These are phyloP conservation scores for Triangularia setosa DNA, from an alignment of 2,329 filamentous ascomycete genomes.

Conservation along the genomic window DNA sequence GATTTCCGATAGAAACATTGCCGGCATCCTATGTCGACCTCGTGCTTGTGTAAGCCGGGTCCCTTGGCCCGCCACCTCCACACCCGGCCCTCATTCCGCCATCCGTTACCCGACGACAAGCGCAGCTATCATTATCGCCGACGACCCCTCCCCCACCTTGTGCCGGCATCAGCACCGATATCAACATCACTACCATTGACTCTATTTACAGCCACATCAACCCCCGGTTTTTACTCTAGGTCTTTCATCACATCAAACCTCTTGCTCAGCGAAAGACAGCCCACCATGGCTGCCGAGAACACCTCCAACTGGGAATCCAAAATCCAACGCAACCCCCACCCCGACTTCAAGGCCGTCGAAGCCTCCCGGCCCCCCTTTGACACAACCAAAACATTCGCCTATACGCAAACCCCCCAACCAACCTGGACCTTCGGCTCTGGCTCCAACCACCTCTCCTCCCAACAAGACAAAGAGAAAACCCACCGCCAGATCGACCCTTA, in stretches of 20 bases:
- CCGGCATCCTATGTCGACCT: background rate
- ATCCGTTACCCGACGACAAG: conserved; percentile 25
- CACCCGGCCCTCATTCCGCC: conserved; percentile 17
- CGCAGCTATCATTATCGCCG: conserved; percentile 8
- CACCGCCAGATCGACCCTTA: conserved; percentile 83
- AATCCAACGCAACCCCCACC: conserved; percentile 63
- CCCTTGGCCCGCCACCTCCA: background rate
- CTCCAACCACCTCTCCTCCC: conserved; percentile 45
- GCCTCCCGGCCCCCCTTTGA: conserved; percentile 60
- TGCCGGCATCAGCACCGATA: background rate
- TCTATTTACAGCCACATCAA: conserved; percentile 9
- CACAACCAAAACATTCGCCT: conserved; percentile 43
- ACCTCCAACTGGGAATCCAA: conserved; percentile 22
- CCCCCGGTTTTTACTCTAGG: background rate
- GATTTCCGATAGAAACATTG: background rate
- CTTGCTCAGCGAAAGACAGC: background rate
- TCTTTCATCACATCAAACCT: background rate
- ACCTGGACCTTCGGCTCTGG: conserved; percentile 64
- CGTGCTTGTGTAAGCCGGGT: background rate
- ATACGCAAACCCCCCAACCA: conserved; percentile 61
- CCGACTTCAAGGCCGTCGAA: conserved; percentile 72
- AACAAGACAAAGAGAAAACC: conserved; percentile 34
- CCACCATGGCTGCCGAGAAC: conserved; percentile 25
- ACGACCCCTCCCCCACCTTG: conserved; percentile 18
- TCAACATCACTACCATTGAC: conserved; percentile 1